Percentiles rank a stretch among this genome's conserved stretches.
Evolutionary conservation across 441 rosid genomes (phyloP).

Genomic region (Gossypium trilobum): DNA sequence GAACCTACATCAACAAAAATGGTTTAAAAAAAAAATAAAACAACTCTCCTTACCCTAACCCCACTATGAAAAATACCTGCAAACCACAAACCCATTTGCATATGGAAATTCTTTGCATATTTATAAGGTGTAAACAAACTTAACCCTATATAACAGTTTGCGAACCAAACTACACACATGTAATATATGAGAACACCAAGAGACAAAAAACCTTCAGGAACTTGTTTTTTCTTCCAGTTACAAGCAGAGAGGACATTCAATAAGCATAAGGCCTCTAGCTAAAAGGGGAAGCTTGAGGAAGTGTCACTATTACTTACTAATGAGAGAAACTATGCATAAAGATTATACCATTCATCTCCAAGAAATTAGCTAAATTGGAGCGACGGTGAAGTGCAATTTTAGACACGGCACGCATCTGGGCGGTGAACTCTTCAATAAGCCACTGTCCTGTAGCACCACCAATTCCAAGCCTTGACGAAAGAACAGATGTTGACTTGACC

Average conservation of each 20-base stretch:
- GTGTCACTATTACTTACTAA: not conserved
- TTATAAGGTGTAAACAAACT: not conserved
- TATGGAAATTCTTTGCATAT: not conserved
- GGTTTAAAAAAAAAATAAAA: constrained; percentile 11
- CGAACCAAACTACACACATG: not conserved
- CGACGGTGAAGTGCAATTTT: constrained; percentile 95
- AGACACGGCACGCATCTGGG: constrained; percentile 98
- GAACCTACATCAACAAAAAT: constrained; percentile 50
- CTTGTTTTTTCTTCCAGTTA: not conserved
- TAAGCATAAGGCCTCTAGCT: not conserved
- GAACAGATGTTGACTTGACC: constrained; percentile 68
- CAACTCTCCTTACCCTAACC: not conserved
- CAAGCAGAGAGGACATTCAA: not conserved
- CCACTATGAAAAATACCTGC: not conserved
- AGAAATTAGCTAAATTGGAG: constrained; percentile 67
- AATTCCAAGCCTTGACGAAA: constrained; percentile 76
- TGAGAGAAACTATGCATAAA: not conserved
- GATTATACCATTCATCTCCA: constrained; percentile 67
- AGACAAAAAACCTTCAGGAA: constrained; percentile 1
- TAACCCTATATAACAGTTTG: not conserved
- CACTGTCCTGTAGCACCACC: constrained; percentile 70
- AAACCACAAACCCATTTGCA: not conserved
- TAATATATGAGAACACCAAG: not conserved
- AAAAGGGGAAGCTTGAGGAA: not conserved
- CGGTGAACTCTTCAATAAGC: constrained; percentile 91